Conservation (phyloP, 331 rosid species). For the Quercus tomentella region DNA sequence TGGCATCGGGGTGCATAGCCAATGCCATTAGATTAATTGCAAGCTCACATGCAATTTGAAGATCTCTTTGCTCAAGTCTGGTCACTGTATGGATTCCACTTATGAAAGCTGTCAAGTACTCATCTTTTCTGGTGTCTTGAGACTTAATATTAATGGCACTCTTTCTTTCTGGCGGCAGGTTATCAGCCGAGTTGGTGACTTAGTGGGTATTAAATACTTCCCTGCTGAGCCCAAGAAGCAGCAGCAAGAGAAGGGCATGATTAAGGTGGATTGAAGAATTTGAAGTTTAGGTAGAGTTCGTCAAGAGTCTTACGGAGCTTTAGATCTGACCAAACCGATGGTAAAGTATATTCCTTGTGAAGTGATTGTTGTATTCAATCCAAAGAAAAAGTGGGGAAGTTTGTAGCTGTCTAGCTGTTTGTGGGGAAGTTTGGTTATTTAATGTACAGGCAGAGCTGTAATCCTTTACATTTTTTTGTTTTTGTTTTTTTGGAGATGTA, state of each 20-base stretch:
- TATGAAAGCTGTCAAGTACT: neutral
- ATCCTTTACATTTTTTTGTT: neutral
- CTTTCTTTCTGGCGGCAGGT: constrained; percentile 37
- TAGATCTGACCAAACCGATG: neutral
- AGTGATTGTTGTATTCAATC: neutral
- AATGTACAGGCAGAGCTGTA: neutral
- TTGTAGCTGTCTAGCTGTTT: neutral
- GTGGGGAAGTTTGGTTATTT: neutral
- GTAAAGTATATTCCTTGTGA: neutral
- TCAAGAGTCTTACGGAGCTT: neutral
- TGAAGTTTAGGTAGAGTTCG: neutral
- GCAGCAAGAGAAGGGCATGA: constrained; percentile 17
- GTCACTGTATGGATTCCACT: neutral
- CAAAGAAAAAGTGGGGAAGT: neutral
- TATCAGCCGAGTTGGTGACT: constrained; percentile 69
- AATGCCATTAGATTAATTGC: neutral
- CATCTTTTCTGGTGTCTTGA: neutral
- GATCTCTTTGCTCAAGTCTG: neutral
- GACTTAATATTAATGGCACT: neutral
- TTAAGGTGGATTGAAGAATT: constrained; percentile 22
- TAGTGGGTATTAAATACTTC: constrained; percentile 83
- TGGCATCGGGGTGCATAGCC: neutral
- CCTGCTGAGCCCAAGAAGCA: constrained; percentile 76
- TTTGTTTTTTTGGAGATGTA: neutral
- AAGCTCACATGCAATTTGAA: neutral